Evolutionary conservation across 2,329 filamentous ascomycete genomes (phyloP).

Genomic region (Sporothrix curviconia): DNA sequence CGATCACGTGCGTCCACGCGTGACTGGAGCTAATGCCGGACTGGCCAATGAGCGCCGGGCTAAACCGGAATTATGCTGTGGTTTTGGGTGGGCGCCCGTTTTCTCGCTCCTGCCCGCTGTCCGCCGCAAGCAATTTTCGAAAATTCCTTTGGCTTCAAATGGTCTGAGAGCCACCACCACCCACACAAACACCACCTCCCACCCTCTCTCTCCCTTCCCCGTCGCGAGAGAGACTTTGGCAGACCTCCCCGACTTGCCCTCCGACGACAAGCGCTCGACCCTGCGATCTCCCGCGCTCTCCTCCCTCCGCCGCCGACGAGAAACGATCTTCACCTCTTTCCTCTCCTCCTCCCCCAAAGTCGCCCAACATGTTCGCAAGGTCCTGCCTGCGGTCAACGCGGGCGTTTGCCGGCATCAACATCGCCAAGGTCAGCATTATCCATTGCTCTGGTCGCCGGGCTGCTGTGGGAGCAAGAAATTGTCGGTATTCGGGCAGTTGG

Average conservation of each 20-base stretch:
- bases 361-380: constrained; percentile 82
- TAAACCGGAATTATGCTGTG: constrained; percentile 22
- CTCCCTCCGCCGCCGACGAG: constrained; percentile 33
- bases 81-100: constrained; percentile 8
- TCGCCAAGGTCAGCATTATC: constrained; percentile 55
- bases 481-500: background rate
- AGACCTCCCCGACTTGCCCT: background rate
- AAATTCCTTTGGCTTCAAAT: constrained; percentile 17
- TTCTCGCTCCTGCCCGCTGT: constrained; percentile 16
- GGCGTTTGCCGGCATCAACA: constrained; percentile 68
- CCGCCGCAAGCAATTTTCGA: constrained; percentile 13
- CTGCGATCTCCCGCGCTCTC: constrained; percentile 16
- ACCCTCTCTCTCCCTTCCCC: background rate
- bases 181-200: background rate
- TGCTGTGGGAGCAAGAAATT: background rate
- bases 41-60: constrained; percentile 23
- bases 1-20: constrained; percentile 14
- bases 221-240: background rate
- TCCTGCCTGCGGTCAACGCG: constrained; percentile 84
- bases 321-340: constrained; percentile 13
- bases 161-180: constrained; percentile 19
- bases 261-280: background rate
- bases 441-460: background rate
- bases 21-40: constrained; percentile 12
- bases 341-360: too few species aligned